Base-by-base conservation (phyloP, 495 filamentous ascomycete genomes). In the Penicillium antarcticum region DNA sequence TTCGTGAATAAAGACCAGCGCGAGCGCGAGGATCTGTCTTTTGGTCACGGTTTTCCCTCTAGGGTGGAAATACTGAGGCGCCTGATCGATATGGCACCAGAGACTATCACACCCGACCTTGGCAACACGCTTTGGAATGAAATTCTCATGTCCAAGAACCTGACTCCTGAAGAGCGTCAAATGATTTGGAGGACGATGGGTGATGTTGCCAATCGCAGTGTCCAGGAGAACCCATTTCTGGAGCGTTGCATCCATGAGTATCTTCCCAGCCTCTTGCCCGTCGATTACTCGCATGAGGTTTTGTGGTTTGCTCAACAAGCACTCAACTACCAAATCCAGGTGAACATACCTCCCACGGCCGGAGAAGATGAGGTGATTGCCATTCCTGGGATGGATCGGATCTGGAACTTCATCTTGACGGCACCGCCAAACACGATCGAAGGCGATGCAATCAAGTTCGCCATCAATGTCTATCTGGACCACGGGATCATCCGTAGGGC, bases 401-500 rank as follows among this genome's bases (percentile, higher is more conserved):
- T 97, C 41, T 97, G 92, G 92, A 82, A 80, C 13, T 83, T 96
- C 60, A 84, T 92, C 14, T 62, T 96, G 41, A 83, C 78, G 16
- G 84, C 88, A 11, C 83, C 82, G 3, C 72, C 77, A n/a, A 77
- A 80, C 38, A 85, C 81, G 1, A 84, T 95, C 41, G 90, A 89
- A 53, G 69, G 76, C 5, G 68, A 78, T 38, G 85, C 87, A 3
- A 92, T 86, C 19, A 71, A 73, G 31, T 79, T 82, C 16, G 80
- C 96, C 8, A 89, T 91, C 31, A 75, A 84, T 24, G 74, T 88
- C n/a, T 95, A 92, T 56, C 65, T 96, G 12, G 83, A 87, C 45
- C 70, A 79, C 33, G 54, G 43, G 5, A 63, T 74, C 14, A 71
- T 76, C 19, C 58, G 61, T 13, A 69, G 63, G 12, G 62, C 76